phyloP scores from a whole-genome alignment of 176 grass and related monocot genomes.

The Musa itinerans region DNA sequence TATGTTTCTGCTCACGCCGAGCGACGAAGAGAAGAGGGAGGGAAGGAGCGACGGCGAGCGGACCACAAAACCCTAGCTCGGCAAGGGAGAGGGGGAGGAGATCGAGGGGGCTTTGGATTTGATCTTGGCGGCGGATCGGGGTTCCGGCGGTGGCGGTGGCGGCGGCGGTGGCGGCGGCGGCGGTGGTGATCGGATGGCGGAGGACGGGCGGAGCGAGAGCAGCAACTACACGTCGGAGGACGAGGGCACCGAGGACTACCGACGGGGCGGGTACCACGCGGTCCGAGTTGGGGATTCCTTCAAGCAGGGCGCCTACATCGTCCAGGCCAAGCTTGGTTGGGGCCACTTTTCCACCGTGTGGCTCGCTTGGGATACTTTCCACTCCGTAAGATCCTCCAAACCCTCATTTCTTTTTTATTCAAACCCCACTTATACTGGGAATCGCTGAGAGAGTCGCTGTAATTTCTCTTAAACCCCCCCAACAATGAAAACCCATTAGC shows the following conservation, averaged over 20 bases:
- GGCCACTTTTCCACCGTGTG: constrained; percentile 99
- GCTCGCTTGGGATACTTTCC: constrained; percentile 89
- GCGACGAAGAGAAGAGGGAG: not conserved
- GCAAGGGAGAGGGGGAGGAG: not conserved
- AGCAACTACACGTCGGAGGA: constrained; percentile 94
- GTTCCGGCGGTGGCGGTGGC: not conserved
- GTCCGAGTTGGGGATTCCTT: constrained; percentile 77
- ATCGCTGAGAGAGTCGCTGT: not conserved
- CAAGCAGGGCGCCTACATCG: constrained; percentile 87
- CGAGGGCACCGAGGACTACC: constrained; percentile 93
- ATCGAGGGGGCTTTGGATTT: not conserved
- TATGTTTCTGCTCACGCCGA: not conserved
- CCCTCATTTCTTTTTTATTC: not conserved
- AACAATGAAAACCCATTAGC: not conserved
- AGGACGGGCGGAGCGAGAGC: constrained; percentile 49
- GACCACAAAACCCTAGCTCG: constrained; percentile 1
- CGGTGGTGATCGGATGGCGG: constrained; percentile 17
- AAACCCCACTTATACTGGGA: not conserved
- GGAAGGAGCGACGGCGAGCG: not conserved
- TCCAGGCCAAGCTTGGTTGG: constrained; percentile 95
- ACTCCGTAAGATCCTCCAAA: constrained; percentile 48
- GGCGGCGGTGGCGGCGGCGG: too few species aligned
- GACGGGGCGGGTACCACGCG: constrained; percentile 91
- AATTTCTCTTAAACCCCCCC: not conserved
- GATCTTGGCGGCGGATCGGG: not conserved